phyloP scores from a whole-genome alignment of 441 rosid species.

The Eutrema salsugineum region DNA sequence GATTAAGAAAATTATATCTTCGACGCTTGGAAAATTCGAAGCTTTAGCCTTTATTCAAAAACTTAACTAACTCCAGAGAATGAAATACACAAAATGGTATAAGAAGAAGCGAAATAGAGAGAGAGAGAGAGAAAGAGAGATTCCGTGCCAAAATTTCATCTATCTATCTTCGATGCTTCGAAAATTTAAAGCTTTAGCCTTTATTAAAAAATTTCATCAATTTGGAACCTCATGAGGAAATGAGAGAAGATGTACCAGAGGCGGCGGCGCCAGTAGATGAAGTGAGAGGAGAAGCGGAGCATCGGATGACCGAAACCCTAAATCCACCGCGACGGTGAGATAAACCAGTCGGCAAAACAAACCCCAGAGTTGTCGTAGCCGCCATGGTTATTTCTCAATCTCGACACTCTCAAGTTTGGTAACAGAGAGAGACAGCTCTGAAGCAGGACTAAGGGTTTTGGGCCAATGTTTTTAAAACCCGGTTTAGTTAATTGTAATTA shows the following conservation, averaged over 20 bases:
- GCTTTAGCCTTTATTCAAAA: background rate
- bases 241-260: conserved; percentile 36
- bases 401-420: background rate
- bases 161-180: no score
- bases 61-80: background rate
- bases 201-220: background rate
- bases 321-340: conserved; percentile 23
- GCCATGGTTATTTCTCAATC: conserved; percentile 29
- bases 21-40: background rate
- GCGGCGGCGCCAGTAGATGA: conserved; percentile 32
- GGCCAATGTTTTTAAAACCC: background rate
- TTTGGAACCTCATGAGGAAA: background rate
- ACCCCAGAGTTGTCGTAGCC: conserved; percentile 29
- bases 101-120: background rate
- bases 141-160: no score
- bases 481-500: background rate
- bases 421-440: background rate
- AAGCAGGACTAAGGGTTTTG: background rate
- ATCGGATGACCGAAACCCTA: conserved; percentile 39
- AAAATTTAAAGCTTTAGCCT: no score
- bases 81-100: no score
- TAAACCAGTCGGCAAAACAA: conserved; percentile 20
- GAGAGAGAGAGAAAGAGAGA: no score
- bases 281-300: conserved; percentile 47
- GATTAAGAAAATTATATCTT: background rate